Conservation (phyloP, 495 filamentous ascomycete genomes). For the Podospora sp. region DNA sequence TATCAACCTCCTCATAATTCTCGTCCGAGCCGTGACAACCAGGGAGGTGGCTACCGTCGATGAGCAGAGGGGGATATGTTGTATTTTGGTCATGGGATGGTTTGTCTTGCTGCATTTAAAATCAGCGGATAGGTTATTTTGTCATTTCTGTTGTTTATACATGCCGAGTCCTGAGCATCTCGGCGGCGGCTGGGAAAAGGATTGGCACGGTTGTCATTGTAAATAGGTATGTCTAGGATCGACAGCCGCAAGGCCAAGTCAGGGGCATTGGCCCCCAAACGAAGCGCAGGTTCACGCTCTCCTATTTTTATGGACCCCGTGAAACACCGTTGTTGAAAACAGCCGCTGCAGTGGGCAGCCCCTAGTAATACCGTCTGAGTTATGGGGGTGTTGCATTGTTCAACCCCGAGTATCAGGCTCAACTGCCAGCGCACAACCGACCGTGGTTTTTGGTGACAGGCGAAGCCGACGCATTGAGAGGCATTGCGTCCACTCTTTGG, state of each 20-base stretch:
- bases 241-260: background rate
- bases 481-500: background rate
- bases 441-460: background rate
- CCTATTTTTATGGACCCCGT: background rate
- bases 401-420: constrained; percentile 1
- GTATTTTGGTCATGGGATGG: background rate
- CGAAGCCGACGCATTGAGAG: constrained; percentile 1
- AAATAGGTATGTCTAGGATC: background rate
- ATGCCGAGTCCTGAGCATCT: background rate
- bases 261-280: background rate
- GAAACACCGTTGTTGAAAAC: constrained; percentile 10
- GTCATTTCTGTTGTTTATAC: background rate
- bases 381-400: constrained; percentile 11
- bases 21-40: constrained; percentile 15
- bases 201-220: background rate
- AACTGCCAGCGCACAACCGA: background rate
- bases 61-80: background rate
- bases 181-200: background rate
- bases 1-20: constrained; percentile 18
- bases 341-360: constrained; percentile 10
- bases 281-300: background rate
- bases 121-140: background rate
- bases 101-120: too few species aligned
- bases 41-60: background rate
- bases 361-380: constrained; percentile 6